Percentiles rank a stretch among this genome's conserved stretches.
Conservation (phyloP, 2,329 filamentous ascomycete genomes). For the Coniochaeta pulveracea region DNA sequence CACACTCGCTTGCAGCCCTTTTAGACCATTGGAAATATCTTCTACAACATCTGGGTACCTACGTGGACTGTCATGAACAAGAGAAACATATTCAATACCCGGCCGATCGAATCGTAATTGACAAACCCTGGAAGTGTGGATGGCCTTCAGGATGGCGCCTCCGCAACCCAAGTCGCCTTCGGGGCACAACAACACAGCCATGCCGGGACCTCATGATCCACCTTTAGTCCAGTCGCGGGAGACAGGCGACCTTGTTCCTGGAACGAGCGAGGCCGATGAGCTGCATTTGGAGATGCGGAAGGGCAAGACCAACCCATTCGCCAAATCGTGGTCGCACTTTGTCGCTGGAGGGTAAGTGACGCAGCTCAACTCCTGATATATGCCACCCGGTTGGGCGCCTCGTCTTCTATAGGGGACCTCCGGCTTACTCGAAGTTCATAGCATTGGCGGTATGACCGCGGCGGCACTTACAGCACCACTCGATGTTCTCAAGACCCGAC, state of each 20-base stretch:
- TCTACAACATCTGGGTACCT: too few species aligned
- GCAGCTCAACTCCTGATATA: too few species aligned
- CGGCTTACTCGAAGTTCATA: too few species aligned
- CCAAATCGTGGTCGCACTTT: conserved; percentile 85
- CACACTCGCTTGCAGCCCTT: too few species aligned
- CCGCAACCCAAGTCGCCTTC: conserved; percentile 1
- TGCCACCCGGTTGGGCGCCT: background rate
- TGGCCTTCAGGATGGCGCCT: conserved; percentile 3
- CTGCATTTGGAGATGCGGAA: conserved; percentile 14
- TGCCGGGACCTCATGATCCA: conserved; percentile 6
- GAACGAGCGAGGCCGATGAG: conserved; percentile 5
- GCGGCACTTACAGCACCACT: conserved; percentile 89
- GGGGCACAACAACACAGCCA: conserved; percentile 4
- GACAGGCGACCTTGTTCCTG: conserved; percentile 41
- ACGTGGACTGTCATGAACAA: too few species aligned
- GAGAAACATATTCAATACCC: too few species aligned
- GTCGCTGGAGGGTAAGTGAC: conserved; percentile 80
- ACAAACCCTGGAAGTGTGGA: conserved; percentile 1
- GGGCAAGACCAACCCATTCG: conserved; percentile 35
- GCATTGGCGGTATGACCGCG: conserved; percentile 80
- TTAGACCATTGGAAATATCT: too few species aligned
- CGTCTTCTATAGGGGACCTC: too few species aligned
- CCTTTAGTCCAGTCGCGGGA: conserved; percentile 48
- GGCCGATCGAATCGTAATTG: too few species aligned
- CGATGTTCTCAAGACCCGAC: conserved; percentile 83